Base-by-base conservation (phyloP, 2,329 filamentous ascomycete species). In the Fulvia fulva region DNA sequence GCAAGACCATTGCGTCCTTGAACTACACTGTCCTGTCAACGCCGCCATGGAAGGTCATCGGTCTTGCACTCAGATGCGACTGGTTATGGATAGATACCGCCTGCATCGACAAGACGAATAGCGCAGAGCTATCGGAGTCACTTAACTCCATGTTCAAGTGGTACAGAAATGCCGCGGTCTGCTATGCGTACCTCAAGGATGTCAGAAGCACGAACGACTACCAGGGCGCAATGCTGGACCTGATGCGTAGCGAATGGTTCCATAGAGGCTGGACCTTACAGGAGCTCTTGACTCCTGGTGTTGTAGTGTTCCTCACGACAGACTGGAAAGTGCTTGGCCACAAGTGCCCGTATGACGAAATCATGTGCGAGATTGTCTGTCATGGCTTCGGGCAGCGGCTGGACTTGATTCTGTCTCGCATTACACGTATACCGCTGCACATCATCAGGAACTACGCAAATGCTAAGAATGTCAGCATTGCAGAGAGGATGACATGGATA, bases 71-170 rank as follows among this genome's bases (percentile, higher is more conserved):
- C 14, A 47, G n/a, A 22, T n/a, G 14, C 11, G 34, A 56, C 3
- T 59, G 49, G 41, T 41, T 57, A 23, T 67, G 65, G 63, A 53
- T 67, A 19, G 65, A 67, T 49, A 65, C 65, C 5, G 63, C 57
- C 51, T 63, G 63, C 53, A 67, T 67, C 25, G 58, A 66, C 41
- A 57, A 62, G 23, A 56, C 26, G 21, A 63, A 55, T 56, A 57
- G 52, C 28, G 46, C 52, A 30, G 63, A 66, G 34, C 23, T 65
- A 16, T 50, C 46, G 16, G 57, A 57, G 53, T 57, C 63, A 11
- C 57, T 64, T 26, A 62, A 60, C 43, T 61, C 58, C 19, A 65
- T 64, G 64, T 62, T 57, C 43, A 30, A 25, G 22, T 66, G 63
- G 58, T 66, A 66, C 52, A 53, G 56, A 16, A 49, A 57, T 26